Base-by-base conservation (phyloP, 2,329 filamentous ascomycete species). In the Xylaria multiplex region DNA sequence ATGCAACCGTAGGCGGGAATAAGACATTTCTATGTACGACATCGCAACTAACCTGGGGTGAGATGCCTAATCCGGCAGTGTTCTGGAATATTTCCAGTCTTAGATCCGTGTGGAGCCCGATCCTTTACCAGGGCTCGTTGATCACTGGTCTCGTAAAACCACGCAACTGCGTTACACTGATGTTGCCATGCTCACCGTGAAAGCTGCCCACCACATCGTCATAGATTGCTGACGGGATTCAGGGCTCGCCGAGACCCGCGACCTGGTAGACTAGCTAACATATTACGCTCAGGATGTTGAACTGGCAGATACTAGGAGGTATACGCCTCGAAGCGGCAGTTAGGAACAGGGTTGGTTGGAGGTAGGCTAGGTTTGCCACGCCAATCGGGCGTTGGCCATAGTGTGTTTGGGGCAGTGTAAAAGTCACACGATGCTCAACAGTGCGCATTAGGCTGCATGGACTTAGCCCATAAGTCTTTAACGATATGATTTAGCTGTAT, bases 331-430 rank as follows among this genome's bases (percentile, higher is more conserved):
- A 57, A 61, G 45, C 50, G 57, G 57, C 45, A 56, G 45, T 40
- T 43, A 13, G 11, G 16, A 9, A 49, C 27, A 27, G 5, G 27
- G 27, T 27, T 27, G 27, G 49, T 4, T 19, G 8, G 19, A 32
- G 6, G 9, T 16, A 16, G 40, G 50, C 7, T 42, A 22, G 40
- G 49, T 4, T 43, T 19, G 49, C 42, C 50, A 64, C 56, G 27
- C 54, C 8, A 43, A 13, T 45, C 42, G 55, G 62, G 62, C 49
- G 43, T 24, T 30, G 55, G 22, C 43, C 43, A 52, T 56, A 35
- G 56, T 45, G 56, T 40, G 45, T 52, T 50, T 52, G 57, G 52
- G 62, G 62, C 62, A 27, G 57, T 65, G 62, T 57, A 61, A 50
- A 65, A 13, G 37, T 65, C 62, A 65, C 45, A 14, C 52, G 62